These are phyloP conservation scores for Chlorella sp. DNA, from an alignment of 139 green algal species.

Conservation along the genomic window DNA sequence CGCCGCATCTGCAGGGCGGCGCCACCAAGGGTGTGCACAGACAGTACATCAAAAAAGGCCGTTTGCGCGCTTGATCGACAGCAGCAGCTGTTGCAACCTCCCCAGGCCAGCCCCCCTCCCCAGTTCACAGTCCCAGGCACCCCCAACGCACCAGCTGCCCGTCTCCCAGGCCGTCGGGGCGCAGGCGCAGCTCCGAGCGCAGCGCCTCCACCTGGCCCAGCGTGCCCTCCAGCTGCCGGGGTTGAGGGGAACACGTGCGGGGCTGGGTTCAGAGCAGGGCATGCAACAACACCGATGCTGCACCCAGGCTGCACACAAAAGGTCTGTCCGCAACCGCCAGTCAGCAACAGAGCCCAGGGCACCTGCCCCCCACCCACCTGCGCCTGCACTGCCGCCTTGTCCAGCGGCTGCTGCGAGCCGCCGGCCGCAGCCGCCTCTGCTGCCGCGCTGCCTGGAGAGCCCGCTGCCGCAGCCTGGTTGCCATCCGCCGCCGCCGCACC, in stretches of 20 bases:
- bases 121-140: not conserved
- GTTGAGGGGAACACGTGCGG: not conserved
- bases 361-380: not conserved
- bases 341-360: no score
- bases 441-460: not conserved
- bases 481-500: no score
- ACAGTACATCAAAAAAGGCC: not conserved
- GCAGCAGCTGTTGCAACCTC: not conserved
- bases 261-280: no score
- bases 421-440: not conserved
- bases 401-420: not conserved
- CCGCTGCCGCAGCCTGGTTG: not conserved
- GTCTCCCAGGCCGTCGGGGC: not conserved
- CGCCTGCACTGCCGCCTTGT: not conserved
- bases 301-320: not conserved
- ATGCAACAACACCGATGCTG: not conserved
- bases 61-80: no score
- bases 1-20: constrained; percentile 25
- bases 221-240: constrained; percentile 6
- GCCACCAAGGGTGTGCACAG: not conserved
- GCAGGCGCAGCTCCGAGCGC: constrained; percentile 4
- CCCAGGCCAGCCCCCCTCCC: not conserved
- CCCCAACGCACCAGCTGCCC: not conserved
- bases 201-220: not conserved
- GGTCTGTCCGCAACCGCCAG: no score